These are phyloP conservation scores for Sugiyamaella smithiae DNA, from an alignment of 805 yeast species.

Conservation along the genomic window DNA sequence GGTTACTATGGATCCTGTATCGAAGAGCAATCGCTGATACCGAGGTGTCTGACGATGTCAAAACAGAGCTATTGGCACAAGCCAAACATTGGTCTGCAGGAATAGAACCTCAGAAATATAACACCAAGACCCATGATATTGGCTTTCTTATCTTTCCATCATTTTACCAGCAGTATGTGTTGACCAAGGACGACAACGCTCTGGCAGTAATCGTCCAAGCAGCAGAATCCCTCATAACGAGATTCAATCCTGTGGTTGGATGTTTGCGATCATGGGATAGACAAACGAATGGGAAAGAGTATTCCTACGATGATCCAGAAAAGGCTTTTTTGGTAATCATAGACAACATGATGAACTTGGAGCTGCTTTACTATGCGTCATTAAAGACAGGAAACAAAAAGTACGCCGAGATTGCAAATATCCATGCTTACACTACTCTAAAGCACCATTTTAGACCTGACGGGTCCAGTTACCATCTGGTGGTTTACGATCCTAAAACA, in stretches of 20 bases:
- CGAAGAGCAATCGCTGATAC: slow-evolving; percentile 14
- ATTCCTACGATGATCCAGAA: slow-evolving; percentile 18
- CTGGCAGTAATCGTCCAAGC: slow-evolving; percentile 28
- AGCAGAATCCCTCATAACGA: slow-evolving; percentile 31
- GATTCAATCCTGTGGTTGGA: slow-evolving; percentile 14
- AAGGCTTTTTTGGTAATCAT: slow-evolving; percentile 31
- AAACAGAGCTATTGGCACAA: slow-evolving; percentile 1
- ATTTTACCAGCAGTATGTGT: slow-evolving; percentile 27
- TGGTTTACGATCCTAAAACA: slow-evolving; percentile 25
- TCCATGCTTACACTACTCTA: slow-evolving; percentile 32
- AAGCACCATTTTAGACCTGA: slow-evolving; percentile 30
- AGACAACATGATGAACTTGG: slow-evolving; percentile 24
- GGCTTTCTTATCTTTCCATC: slow-evolving; percentile 33
- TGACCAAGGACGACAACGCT: slow-evolving; percentile 23
- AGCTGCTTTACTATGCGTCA: slow-evolving; percentile 31
- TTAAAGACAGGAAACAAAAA: slow-evolving; percentile 28
- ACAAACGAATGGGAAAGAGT: slow-evolving; percentile 19
- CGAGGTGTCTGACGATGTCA: neutral
- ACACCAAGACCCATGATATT: slow-evolving; percentile 34
- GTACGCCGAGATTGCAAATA: slow-evolving; percentile 30
- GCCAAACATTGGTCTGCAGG: slow-evolving; percentile 18
- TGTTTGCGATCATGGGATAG: slow-evolving; percentile 33
- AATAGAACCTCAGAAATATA: slow-evolving; percentile 17
- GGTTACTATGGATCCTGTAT: slow-evolving; percentile 16
- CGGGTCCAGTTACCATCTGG: slow-evolving; percentile 30